Conservation (phyloP, 768 basidiomycete species). For the Galerina sulciceps region DNA sequence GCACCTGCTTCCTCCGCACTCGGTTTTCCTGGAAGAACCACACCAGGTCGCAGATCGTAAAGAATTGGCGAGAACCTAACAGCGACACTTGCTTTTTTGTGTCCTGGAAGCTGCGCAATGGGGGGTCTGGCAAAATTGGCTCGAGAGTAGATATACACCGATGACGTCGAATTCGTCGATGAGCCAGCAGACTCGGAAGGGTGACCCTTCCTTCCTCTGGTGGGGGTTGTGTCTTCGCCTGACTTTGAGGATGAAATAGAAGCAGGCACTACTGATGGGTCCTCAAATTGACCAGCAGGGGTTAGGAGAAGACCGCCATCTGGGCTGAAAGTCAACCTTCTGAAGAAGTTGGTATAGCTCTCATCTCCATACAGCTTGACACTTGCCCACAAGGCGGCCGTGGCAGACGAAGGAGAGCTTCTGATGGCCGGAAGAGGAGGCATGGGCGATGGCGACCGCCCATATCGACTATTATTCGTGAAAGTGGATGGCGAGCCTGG, state of each 20-base stretch:
- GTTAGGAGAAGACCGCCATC: slow-evolving; percentile 94
- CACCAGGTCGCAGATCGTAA: slow-evolving; percentile 82
- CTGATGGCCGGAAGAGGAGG: slow-evolving; percentile 94
- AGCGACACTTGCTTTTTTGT: slow-evolving; percentile 94
- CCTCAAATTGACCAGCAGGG: slow-evolving; percentile 97
- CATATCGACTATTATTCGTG: slow-evolving; percentile 55
- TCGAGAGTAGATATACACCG: slow-evolving; percentile 94
- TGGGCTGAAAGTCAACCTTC: slow-evolving; percentile 91
- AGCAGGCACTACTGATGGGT: slow-evolving; percentile 63
- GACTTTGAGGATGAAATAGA: slow-evolving; percentile 18
- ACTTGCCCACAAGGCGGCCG: slow-evolving; percentile 52
- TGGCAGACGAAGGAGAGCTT: slow-evolving; percentile 41
- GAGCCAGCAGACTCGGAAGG: slow-evolving; percentile 36
- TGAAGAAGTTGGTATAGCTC: slow-evolving; percentile 93
- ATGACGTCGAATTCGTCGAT: slow-evolving; percentile 56
- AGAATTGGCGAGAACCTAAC: slow-evolving; percentile 93
- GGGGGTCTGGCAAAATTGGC: slow-evolving; percentile 94
- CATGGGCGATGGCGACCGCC: slow-evolving; percentile 87
- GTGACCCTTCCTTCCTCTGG: slow-evolving; percentile 62
- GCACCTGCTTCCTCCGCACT: background rate
- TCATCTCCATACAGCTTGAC: slow-evolving; percentile 95
- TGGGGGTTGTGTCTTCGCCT: slow-evolving; percentile 46
- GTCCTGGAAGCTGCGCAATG: slow-evolving; percentile 93
- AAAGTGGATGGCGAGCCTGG: slow-evolving; percentile 74
- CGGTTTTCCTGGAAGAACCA: slow-evolving; percentile 43